Evolutionary conservation across 345 rosid species (phyloP).

Genomic region (Clausena lansium): DNA sequence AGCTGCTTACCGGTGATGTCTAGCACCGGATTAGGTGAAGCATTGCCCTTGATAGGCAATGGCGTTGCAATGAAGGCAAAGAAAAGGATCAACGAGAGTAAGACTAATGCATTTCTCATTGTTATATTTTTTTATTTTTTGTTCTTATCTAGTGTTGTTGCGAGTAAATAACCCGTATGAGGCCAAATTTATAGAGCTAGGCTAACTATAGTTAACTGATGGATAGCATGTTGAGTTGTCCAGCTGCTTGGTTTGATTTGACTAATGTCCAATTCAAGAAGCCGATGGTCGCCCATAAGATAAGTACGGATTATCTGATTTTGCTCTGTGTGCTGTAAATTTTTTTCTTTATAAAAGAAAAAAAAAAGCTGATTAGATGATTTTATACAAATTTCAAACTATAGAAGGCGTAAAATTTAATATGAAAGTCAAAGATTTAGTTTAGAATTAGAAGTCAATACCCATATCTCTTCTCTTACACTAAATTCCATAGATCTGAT

Average conservation of each 20-base stretch:
- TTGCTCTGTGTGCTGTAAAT: too few relatives aligned
- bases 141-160: neutral
- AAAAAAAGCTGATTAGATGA: too few relatives aligned
- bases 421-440: too few relatives aligned
- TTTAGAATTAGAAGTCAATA: too few relatives aligned
- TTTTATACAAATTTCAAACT: too few relatives aligned
- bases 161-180: neutral
- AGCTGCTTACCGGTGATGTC: too few relatives aligned
- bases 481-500: too few relatives aligned
- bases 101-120: neutral
- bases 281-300: neutral
- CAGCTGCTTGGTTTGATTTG: neutral
- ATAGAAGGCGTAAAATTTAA: too few relatives aligned
- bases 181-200: neutral
- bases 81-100: conserved; percentile 18
- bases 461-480: too few relatives aligned
- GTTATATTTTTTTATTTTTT: neutral
- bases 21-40: conserved; percentile 15
- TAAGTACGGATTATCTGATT: neutral
- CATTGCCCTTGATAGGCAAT: conserved; percentile 3
- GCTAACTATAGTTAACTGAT: neutral
- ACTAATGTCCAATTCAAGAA: neutral
- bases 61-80: conserved; percentile 15
- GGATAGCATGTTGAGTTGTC: neutral
- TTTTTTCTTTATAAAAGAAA: too few relatives aligned